Base-by-base conservation (phyloP, 441 rosid species). In the Mallotus japonicus region DNA sequence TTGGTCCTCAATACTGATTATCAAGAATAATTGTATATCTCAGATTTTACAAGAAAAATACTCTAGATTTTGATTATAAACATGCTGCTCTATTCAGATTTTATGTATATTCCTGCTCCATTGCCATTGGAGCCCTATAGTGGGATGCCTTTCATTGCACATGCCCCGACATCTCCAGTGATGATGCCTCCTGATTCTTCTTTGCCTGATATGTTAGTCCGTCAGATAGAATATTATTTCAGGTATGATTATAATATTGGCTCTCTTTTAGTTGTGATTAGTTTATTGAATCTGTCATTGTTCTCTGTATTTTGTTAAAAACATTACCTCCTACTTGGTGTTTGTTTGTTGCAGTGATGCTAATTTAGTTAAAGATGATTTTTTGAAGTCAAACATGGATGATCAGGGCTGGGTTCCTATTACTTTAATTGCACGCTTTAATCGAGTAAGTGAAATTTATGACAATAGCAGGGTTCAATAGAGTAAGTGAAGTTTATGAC, bases 191-290 rank as follows among this genome's bases (percentile, higher is more conserved):
- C 80, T 22, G 93, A 90, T 49, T 76, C 71, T 77, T 85, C 85
- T 59, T 82, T 94, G 85, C 82, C 81, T 74, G 69, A 77, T 12
- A 82, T 69, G 77, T 78, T 94, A 72, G 78, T 84, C 73, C 77
- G 72, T 47, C 98, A 94, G 78, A 90, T 94, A 78, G 92, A 92
- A 57, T 94, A 84, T 77, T 89, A 89, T 81, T 89, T 94, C 91
- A 92, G 98, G 98, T 90, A 81, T 63, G 54, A n/a, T 58, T 16
- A 60, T 34, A 6, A 64, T 32, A 62, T 69, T 76, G 54, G 24
- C 11, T 69, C 59, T 49, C 55, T 66, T 77, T 2, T 51, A 15
- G 50, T 74, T 14, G 54, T 76, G 20, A 63, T 22, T 59, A 14
- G 3, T 69, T 53, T 69, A 32, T 54, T 65, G 47, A 20, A 59